phyloP scores from a whole-genome alignment of 208 protist species.

The Leishmania amazonensis region DNA sequence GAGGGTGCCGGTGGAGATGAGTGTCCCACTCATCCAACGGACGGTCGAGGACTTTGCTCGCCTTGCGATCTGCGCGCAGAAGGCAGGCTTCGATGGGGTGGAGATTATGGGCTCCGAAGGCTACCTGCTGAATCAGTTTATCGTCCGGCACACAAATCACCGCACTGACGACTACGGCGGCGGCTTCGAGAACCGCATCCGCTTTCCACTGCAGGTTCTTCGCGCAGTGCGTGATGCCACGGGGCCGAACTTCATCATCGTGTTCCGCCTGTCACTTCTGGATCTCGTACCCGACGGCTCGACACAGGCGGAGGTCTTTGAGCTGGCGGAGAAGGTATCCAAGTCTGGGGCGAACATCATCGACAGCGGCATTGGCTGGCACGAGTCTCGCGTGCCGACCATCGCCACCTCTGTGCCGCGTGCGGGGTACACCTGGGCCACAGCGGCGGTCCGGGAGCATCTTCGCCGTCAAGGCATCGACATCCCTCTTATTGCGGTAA shows the following conservation, averaged over 20 bases:
- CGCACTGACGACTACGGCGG: constrained; percentile 85
- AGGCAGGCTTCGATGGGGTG: constrained; percentile 95
- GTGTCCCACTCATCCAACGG: constrained; percentile 56
- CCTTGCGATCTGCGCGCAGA: constrained; percentile 86
- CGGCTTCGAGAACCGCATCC: constrained; percentile 81
- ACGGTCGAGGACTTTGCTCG: constrained; percentile 85
- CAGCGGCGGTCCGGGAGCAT: constrained; percentile 55
- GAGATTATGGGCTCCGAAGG: constrained; percentile 95
- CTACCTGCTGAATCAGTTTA: constrained; percentile 94
- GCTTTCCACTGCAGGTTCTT: constrained; percentile 88
- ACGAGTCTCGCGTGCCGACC: constrained; percentile 94
- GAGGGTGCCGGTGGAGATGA: constrained; percentile 68
- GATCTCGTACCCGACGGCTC: constrained; percentile 91
- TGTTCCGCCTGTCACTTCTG: constrained; percentile 91
- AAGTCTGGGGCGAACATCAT: constrained; percentile 84
- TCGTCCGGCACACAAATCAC: constrained; percentile 86
- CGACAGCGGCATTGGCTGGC: constrained; percentile 96
- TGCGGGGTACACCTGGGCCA: constrained; percentile 81
- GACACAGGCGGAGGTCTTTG: constrained; percentile 82
- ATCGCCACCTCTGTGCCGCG: constrained; percentile 92
- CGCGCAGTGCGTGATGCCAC: constrained; percentile 49
- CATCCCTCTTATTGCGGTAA: constrained; percentile 90
- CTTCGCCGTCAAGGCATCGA: constrained; percentile 39
- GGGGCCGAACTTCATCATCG: constrained; percentile 86
- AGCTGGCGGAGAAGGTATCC: constrained; percentile 74